A percentile compares a stretch with the other conserved stretches of the same genome.
phyloP scores from a whole-genome alignment of 2,329 filamentous ascomycete species.

The Cryphonectria parasitica region DNA sequence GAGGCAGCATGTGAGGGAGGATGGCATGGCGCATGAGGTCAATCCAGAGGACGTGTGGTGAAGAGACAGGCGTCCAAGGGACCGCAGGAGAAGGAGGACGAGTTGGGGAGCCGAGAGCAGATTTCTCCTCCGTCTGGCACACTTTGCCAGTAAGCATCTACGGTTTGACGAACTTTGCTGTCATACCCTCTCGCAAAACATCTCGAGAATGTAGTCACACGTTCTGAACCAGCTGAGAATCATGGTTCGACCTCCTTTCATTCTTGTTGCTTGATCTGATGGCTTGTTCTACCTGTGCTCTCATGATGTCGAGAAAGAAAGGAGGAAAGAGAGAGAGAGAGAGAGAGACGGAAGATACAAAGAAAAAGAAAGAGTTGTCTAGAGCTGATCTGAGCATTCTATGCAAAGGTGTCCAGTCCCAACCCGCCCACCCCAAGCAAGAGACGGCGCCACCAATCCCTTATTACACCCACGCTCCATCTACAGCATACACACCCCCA shows the following conservation, averaged over 20 bases:
- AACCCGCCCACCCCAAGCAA: background rate
- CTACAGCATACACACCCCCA: constrained; percentile 50
- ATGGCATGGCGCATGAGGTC: constrained; percentile 80
- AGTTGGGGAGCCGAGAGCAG: background rate
- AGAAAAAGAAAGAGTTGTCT: background rate
- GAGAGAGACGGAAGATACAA: background rate
- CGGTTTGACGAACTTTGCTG: background rate
- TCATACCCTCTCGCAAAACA: background rate
- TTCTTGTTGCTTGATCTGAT: background rate
- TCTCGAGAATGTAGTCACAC: background rate
- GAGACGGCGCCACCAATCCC: background rate
- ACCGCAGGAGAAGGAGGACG: background rate
- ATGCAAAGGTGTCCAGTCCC: background rate
- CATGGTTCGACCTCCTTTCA: background rate
- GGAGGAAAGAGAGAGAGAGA: background rate
- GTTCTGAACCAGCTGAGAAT: background rate
- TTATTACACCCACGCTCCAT: constrained; percentile 45
- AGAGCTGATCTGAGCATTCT: background rate
- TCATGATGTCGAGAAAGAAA: background rate
- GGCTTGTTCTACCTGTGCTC: background rate
- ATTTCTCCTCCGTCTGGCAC: background rate
- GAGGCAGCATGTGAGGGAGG: constrained; percentile 74
- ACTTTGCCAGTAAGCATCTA: background rate
- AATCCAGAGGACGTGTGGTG: constrained; percentile 86
- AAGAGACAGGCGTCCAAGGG: constrained; percentile 32